A percentile compares a stretch with the other conserved stretches of the same genome.
phyloP scores from a whole-genome alignment of 345 rosid genomes.

The Kernera saxatilis region DNA sequence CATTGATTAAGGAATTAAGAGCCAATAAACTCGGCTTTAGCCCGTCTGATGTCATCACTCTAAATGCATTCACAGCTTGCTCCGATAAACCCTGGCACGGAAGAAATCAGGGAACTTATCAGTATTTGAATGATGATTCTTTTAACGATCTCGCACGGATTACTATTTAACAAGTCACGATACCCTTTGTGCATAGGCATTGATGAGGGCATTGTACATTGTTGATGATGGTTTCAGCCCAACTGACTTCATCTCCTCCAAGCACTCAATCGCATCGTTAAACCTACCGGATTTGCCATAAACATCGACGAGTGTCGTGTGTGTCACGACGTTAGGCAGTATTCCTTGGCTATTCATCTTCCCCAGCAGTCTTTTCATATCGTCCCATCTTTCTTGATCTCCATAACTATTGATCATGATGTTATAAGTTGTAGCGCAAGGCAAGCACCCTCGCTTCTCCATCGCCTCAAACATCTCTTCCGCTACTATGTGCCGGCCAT shows the following conservation, averaged over 20 bases:
- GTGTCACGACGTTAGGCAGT: constrained; percentile 67
- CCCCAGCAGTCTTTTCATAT: constrained; percentile 57
- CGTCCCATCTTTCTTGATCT: constrained; percentile 78
- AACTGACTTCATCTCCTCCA: constrained; percentile 78
- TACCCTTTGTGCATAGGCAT: constrained; percentile 98
- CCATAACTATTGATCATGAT: constrained; percentile 87
- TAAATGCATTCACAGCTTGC: constrained; percentile 80
- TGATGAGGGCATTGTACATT: constrained; percentile 92
- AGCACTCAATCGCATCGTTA: constrained; percentile 75
- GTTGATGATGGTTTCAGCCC: constrained; percentile 79
- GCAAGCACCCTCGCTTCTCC: constrained; percentile 67
- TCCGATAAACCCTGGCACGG: constrained; percentile 84
- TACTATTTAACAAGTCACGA: background rate
- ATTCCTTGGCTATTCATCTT: constrained; percentile 69
- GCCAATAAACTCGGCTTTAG: constrained; percentile 77
- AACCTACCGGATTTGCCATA: constrained; percentile 90
- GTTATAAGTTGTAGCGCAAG: constrained; percentile 77
- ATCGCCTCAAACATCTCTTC: constrained; percentile 77
- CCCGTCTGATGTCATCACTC: constrained; percentile 84
- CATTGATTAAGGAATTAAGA: constrained; percentile 89
- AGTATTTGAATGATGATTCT: background rate
- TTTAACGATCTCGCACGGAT: background rate
- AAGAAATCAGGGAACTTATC: background rate
- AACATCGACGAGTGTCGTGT: constrained; percentile 80
- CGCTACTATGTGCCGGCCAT: constrained; percentile 63